These are phyloP conservation scores for Epicoccum nigrum DNA, from an alignment of 2,329 filamentous ascomycete species.

Conservation along the genomic window DNA sequence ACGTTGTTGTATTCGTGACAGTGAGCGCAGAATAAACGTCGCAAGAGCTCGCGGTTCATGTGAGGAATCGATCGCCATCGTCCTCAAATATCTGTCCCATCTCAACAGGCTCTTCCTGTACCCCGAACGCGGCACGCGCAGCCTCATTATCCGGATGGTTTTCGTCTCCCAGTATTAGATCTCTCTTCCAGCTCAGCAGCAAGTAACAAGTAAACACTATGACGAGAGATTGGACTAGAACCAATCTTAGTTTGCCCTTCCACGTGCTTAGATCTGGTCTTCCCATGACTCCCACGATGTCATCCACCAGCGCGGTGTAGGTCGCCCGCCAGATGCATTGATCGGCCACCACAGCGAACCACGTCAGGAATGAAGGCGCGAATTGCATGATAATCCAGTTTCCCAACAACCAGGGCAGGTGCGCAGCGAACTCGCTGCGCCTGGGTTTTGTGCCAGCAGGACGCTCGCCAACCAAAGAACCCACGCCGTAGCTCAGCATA, in stretches of 20 bases:
- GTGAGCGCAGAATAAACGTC: background rate
- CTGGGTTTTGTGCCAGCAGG: constrained; percentile 17
- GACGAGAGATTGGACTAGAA: constrained; percentile 16
- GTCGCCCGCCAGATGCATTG: constrained; percentile 17
- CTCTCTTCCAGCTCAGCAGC: constrained; percentile 5
- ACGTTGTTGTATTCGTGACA: background rate
- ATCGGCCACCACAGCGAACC: constrained; percentile 9
- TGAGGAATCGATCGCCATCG: constrained; percentile 8
- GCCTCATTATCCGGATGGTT: background rate
- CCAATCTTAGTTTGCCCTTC: constrained; percentile 16
- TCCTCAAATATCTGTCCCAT: background rate
- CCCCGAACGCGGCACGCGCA: background rate
- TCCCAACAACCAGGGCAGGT: constrained; percentile 12
- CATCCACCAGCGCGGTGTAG: constrained; percentile 29
- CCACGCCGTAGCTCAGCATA: constrained; percentile 7
- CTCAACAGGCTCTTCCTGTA: background rate
- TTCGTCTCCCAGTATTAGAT: background rate
- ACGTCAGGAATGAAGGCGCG: constrained; percentile 12
- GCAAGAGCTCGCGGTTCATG: background rate
- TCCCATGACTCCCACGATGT: constrained; percentile 22
- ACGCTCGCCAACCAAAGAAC: constrained; percentile 17
- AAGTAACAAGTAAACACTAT: constrained; percentile 5
- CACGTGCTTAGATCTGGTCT: constrained; percentile 20
- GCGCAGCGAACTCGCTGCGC: constrained; percentile 21
- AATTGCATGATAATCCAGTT: constrained; percentile 6